Percentiles rank a stretch among this genome's conserved stretches.
Evolutionary conservation across 2,329 filamentous ascomycete genomes (phyloP).

Genomic region (Thielaviopsis populi): DNA sequence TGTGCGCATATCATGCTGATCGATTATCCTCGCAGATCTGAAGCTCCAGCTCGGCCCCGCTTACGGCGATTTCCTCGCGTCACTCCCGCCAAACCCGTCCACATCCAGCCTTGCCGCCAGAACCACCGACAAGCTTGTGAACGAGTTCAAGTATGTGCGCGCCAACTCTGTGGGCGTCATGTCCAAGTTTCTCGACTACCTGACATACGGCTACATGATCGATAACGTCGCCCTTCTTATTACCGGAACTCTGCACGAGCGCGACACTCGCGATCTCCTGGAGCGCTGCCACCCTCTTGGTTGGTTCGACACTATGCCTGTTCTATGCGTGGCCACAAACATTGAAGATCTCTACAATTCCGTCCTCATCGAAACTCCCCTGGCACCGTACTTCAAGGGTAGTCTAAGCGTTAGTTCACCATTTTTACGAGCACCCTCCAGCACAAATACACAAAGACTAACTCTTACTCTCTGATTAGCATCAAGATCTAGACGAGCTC

Average conservation of each 20-base stretch:
- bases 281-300: constrained; percentile 93
- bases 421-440: background rate
- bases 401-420: constrained; percentile 46
- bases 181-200: constrained; percentile 91
- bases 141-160: constrained; percentile 91
- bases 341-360: constrained; percentile 99
- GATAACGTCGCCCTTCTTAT: constrained; percentile 97
- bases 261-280: constrained; percentile 86
- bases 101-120: constrained; percentile 88
- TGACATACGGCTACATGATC: constrained; percentile 99
- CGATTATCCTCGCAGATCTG: constrained; percentile 47
- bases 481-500: constrained; percentile 93
- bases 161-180: constrained; percentile 85
- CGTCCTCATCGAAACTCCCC: constrained; percentile 87
- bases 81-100: constrained; percentile 88
- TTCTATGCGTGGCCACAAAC: constrained; percentile 93
- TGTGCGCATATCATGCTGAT: background rate
- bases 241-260: constrained; percentile 91
- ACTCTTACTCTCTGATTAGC: constrained; percentile 23
- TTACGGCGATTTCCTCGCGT: constrained; percentile 91
- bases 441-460: background rate
- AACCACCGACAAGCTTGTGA: constrained; percentile 94
- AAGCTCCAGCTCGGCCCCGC: constrained; percentile 94
- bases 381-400: constrained; percentile 95
- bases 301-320: constrained; percentile 98